Base-by-base conservation (phyloP, 2,329 filamentous ascomycete species). In the Diaporthe sp. region DNA sequence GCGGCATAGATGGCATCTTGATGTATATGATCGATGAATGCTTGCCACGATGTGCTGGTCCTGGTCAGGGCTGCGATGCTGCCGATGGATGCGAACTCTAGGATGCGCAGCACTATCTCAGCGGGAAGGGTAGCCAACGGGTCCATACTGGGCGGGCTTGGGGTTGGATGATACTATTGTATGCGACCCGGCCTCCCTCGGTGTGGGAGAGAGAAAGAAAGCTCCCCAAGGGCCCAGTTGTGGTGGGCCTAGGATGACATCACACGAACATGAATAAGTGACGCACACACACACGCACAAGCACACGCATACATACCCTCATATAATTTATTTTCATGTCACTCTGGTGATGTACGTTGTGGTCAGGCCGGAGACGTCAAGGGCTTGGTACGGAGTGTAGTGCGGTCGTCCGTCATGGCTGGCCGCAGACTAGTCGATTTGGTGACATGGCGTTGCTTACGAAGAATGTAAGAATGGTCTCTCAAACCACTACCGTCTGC, bases 61-160 rank as follows among this genome's bases (percentile, higher is more conserved):
- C 73, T 68, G 12, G 76, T 77, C 42, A 80, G 39, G 44, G 49
- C 60, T 9, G 78, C 78, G 15, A 79, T 58, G 55, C 44, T 74
- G 20, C 58, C 67, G 25, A 78, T 57, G 6, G 75, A 63, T 5
- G 77, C 77, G 49, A 78, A 80, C 22, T 79, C 76, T 12, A 80
- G 72, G 39, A 80, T 75, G 44, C 77, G 77, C 25, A 80, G 74
- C 13, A 80, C 78, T 20, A 80, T 67, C 76, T 80, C 79, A 20
- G 78, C 61, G 28, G 79, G 78, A 39, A 80, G 71, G 10, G 34
- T 47, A 39, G 31, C 65, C 44, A 80, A 58, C 3, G 78, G 78
- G 65, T 80, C 79, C 71, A 72, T 72, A 37, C 28, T 51, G 63
- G 12, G 63, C 31, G 63, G 63, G 31, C 44, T 25, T 25, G 63